Evolutionary conservation across 2,329 filamentous ascomycete genomes (phyloP).

Genomic region (Remersonia thermophila): DNA sequence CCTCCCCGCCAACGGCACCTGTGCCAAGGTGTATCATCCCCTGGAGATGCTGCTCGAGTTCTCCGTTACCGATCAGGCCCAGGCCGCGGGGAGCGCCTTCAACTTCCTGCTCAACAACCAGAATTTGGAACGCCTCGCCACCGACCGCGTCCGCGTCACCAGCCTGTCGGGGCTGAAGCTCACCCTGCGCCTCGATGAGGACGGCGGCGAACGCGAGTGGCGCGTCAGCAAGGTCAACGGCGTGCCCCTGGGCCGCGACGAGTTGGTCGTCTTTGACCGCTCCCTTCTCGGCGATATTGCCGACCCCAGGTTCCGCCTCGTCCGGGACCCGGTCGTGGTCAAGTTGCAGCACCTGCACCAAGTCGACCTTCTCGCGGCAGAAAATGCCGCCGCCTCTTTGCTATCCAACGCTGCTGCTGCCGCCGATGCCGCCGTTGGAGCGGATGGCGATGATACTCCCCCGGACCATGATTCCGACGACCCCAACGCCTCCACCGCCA

Average conservation of each 20-base stretch:
- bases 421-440: no score
- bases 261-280: slow-evolving; percentile 69
- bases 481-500: slow-evolving; percentile 3
- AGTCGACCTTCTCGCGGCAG: slow-evolving; percentile 50
- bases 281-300: slow-evolving; percentile 63
- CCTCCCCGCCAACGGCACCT: slow-evolving; percentile 66
- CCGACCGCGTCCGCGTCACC: slow-evolving; percentile 35
- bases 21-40: slow-evolving; percentile 56
- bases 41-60: slow-evolving; percentile 59
- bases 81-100: slow-evolving; percentile 29
- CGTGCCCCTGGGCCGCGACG: slow-evolving; percentile 71
- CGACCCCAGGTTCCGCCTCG: slow-evolving; percentile 73
- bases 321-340: slow-evolving; percentile 48
- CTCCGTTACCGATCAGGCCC: slow-evolving; percentile 24
- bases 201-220: slow-evolving; percentile 38
- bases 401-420: slow-evolving; percentile 23
- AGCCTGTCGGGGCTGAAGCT: slow-evolving; percentile 48
- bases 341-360: slow-evolving; percentile 35
- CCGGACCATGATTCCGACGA: slow-evolving; percentile 5
- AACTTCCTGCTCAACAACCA: slow-evolving; percentile 35
- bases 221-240: slow-evolving; percentile 72
- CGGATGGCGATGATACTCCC: slow-evolving; percentile 30
- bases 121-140: slow-evolving; percentile 33
- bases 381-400: no score
- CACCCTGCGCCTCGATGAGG: slow-evolving; percentile 53